Conservation (phyloP, 2,329 filamentous ascomycete species). For the Bipolaris zeicola region DNA sequence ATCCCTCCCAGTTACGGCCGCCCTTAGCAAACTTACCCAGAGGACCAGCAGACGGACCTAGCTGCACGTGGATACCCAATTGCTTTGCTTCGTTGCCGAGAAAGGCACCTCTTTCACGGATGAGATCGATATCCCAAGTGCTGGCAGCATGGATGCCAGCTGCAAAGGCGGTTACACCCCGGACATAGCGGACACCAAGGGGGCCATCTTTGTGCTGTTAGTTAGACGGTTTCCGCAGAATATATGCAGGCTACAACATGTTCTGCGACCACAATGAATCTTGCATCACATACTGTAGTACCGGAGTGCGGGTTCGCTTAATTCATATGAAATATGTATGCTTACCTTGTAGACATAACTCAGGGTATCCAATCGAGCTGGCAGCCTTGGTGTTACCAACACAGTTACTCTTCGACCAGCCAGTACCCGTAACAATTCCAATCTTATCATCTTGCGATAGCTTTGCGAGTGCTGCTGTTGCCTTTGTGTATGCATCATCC, state of each 20-base stretch:
- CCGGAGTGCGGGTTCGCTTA: not conserved
- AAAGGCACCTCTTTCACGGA: constrained; percentile 43
- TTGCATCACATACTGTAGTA: not conserved
- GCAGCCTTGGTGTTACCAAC: constrained; percentile 46
- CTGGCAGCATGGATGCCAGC: constrained; percentile 48
- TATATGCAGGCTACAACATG: not conserved
- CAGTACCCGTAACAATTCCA: constrained; percentile 46
- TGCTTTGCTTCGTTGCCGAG: constrained; percentile 49
- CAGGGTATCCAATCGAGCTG: constrained; percentile 44
- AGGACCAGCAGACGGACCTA: constrained; percentile 53
- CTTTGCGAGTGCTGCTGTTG: constrained; percentile 47
- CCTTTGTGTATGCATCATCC: constrained; percentile 49
- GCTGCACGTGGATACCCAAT: constrained; percentile 51
- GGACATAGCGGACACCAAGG: constrained; percentile 47
- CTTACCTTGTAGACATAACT: constrained; percentile 49
- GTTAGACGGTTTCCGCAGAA: not conserved
- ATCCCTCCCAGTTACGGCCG: constrained; percentile 58
- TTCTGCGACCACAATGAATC: not conserved
- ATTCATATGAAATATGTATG: constrained; percentile 6
- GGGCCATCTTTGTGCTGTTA: constrained; percentile 43
- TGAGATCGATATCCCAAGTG: constrained; percentile 48
- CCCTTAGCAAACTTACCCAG: constrained; percentile 48
- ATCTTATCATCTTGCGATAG: constrained; percentile 50
- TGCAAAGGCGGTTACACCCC: constrained; percentile 47
- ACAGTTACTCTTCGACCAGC: constrained; percentile 43